Evolutionary conservation across 192 early-diverging fungal genomes (phyloP).

Genomic region (Oehlia diaphana): DNA sequence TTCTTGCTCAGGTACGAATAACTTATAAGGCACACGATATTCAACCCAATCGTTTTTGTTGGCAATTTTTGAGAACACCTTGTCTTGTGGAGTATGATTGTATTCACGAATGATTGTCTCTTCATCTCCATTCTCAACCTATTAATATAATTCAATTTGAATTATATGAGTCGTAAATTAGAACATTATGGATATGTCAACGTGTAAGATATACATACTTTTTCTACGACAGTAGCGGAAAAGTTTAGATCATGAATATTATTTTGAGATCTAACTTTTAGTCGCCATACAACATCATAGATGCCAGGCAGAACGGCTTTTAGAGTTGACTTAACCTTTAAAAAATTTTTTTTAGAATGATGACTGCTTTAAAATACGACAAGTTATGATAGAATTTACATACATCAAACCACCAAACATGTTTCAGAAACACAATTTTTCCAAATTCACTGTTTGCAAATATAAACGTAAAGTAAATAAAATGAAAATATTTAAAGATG

Average conservation of each 20-base stretch:
- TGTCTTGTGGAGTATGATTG: no score
- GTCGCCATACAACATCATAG: background rate
- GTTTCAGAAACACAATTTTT: background rate
- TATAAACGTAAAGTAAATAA: background rate
- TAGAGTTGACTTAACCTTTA: background rate
- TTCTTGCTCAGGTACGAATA: no score
- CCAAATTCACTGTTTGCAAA: background rate
- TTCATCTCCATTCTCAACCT: no score
- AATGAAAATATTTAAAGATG: background rate
- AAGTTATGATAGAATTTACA: background rate
- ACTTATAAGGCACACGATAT: no score
- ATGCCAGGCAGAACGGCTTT: background rate
- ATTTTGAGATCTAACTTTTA: background rate
- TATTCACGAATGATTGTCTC: no score
- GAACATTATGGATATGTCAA: no score
- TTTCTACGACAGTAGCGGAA: background rate
- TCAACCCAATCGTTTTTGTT: no score
- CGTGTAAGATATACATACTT: background rate
- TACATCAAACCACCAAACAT: conserved; percentile 13
- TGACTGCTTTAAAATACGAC: background rate
- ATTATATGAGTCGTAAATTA: no score
- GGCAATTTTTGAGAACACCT: no score
- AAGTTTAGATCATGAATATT: background rate
- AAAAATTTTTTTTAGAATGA: background rate
- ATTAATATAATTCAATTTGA: no score